Conservation (phyloP, 139 green algal genomes). For the Limnomonas spitsbergensis region DNA sequence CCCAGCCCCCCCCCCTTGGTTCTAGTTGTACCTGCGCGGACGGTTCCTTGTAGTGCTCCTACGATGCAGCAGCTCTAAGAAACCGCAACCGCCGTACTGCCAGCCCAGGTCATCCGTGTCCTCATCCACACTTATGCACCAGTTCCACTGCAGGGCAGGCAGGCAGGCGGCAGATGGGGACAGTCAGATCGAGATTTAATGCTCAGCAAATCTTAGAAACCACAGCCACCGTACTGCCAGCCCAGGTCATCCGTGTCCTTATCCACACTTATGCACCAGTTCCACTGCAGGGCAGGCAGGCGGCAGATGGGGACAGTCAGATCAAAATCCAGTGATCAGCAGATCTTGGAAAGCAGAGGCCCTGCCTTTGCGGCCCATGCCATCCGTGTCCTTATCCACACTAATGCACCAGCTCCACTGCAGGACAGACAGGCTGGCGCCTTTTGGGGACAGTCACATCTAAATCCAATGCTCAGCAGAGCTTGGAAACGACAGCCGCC, state of each 20-base stretch:
- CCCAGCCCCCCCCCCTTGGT: too few relatives aligned
- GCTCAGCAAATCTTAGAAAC: not conserved
- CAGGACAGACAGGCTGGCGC: too few relatives aligned
- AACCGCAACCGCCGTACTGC: conserved; percentile 7
- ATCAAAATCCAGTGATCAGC: too few relatives aligned
- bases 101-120: not conserved
- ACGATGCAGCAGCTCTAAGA: conserved; percentile 3
- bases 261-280: conserved; percentile 6
- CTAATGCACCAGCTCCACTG: not conserved
- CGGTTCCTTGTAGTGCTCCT: not conserved
- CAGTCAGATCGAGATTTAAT: too few relatives aligned
- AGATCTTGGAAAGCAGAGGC: not conserved
- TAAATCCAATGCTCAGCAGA: not conserved
- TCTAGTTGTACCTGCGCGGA: too few relatives aligned
- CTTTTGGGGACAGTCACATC: too few relatives aligned
- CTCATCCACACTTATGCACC: conserved; percentile 1
- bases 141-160: conserved; percentile 10
- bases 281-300: too few relatives aligned
- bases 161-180: too few relatives aligned
- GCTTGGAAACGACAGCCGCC: not conserved
- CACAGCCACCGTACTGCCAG: conserved; percentile 7
- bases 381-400: conserved; percentile 7
- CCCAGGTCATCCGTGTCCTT: not conserved
- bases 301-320: too few relatives aligned
- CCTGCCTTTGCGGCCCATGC: not conserved